Base-by-base conservation (phyloP, 2,329 filamentous ascomycete genomes). In the Sphaerulina musiva region DNA sequence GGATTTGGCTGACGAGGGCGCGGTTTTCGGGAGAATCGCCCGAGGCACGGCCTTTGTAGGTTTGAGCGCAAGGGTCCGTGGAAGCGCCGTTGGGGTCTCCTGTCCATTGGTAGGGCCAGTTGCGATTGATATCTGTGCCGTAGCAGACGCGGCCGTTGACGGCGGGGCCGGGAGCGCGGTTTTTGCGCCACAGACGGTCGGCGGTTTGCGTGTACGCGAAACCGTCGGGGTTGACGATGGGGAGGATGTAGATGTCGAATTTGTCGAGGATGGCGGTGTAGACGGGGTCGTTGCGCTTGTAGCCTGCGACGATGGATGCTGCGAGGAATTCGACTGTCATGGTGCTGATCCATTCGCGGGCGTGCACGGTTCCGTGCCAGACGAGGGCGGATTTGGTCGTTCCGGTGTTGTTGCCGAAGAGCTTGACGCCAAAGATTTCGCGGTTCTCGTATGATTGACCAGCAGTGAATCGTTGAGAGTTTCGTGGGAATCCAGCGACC, bases 171-270 rank as follows among this genome's bases (percentile, higher is more conserved):
- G 60, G 54, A 57, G 78, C 73, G 2, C 80, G 75, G 66, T 81
- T 83, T 70, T 84, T 83, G 57, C 81, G 79, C 82, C 82, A 85
- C 49, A 84, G 62, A 12, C 82, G 77, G 63, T 83, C 71, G 5
- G 64, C 74, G 2, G 74, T 79, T 62, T 83, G 80, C 0, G 78
- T 77, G 68, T 79, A 83, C 26, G 79, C 71, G 63, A 85, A 84
- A 20, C 81, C 79, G 78, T 60, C 42, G 4, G 55, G 60, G 41
- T 64, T 64, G 43, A 62, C 61, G 17, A 64, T 48, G 3, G 61
- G 61, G 29, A 64, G 48, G 57, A 64, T 58, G 51, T 61, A 62
- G 49, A 62, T 52, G 34, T 64, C 57, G 53, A 58, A 64, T 38
- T 55, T 49, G 55, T 64, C 49, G 42, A 62, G 40, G 10, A 59